A percentile compares a stretch with the other conserved stretches of the same genome.
phyloP scores from a whole-genome alignment of 1,284 basidiomycete genomes.

The Ustilago cynodontis region DNA sequence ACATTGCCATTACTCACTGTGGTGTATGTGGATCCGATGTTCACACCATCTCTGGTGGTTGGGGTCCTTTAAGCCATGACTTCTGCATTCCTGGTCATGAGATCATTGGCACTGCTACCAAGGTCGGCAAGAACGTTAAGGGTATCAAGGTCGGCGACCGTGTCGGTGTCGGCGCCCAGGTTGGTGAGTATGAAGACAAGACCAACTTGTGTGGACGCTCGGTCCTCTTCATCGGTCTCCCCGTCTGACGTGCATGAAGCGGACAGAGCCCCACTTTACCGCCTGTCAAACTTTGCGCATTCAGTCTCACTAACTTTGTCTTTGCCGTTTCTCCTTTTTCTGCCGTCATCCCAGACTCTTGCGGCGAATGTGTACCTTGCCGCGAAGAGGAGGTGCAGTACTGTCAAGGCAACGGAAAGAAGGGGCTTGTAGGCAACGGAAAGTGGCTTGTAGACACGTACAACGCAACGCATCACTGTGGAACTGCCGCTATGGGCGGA shows the following conservation, averaged over 20 bases:
- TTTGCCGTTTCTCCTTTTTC: constrained; percentile 72
- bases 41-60: constrained; percentile 67
- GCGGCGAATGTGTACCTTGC: constrained; percentile 73
- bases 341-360: constrained; percentile 23
- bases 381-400: constrained; percentile 69
- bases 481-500: constrained; percentile 74
- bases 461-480: constrained; percentile 74
- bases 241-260: not conserved
- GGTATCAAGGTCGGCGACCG: constrained; percentile 77
- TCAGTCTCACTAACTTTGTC: constrained; percentile 24
- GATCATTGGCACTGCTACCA: constrained; percentile 75
- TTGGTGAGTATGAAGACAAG: constrained; percentile 53
- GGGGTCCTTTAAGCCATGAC: constrained; percentile 61
- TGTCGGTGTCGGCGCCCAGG: constrained; percentile 78
- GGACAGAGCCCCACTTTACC: not conserved
- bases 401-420: constrained; percentile 61
- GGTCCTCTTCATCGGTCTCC: not conserved
- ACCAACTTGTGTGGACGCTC: not conserved
- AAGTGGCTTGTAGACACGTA: constrained; percentile 69
- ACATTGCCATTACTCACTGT: constrained; percentile 65
- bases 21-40: constrained; percentile 64
- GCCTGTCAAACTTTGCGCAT: not conserved
- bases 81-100: constrained; percentile 74
- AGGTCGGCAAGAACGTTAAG: constrained; percentile 72
- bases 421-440: constrained; percentile 54